These are phyloP conservation scores for Tuber borchii DNA, from an alignment of 495 filamentous ascomycete genomes.

Conservation along the genomic window DNA sequence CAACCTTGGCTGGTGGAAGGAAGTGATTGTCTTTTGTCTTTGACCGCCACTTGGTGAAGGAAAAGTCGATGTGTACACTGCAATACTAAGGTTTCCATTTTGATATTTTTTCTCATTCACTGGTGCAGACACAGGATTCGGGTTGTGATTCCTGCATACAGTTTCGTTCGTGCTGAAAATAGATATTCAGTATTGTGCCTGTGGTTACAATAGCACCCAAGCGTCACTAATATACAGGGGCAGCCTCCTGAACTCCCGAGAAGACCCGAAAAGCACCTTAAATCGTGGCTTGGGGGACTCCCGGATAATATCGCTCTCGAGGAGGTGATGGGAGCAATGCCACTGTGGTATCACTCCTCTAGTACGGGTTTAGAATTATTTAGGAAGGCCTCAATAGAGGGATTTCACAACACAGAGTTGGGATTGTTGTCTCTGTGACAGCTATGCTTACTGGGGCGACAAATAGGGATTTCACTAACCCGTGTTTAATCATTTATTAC, in stretches of 20 bases:
- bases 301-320: neutral
- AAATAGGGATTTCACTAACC: neutral
- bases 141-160: neutral
- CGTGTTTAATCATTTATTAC: no score
- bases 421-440: neutral
- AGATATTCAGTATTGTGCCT: neutral
- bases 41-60: neutral
- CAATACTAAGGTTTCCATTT: neutral
- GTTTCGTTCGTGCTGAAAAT: neutral
- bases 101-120: slow-evolving; percentile 12
- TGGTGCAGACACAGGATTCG: neutral
- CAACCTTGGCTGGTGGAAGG: slow-evolving; percentile 3
- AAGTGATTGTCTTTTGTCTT: neutral
- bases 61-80: slow-evolving; percentile 22
- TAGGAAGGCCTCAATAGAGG: neutral
- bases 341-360: neutral
- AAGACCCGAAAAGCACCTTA: neutral
- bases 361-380: neutral
- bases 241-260: neutral
- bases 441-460: neutral
- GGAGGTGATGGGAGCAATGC: neutral
- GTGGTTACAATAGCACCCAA: neutral
- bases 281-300: neutral
- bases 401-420: neutral
- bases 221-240: neutral